Conservation (phyloP, 805 yeast genomes). For the Kuraishia piskuri region DNA sequence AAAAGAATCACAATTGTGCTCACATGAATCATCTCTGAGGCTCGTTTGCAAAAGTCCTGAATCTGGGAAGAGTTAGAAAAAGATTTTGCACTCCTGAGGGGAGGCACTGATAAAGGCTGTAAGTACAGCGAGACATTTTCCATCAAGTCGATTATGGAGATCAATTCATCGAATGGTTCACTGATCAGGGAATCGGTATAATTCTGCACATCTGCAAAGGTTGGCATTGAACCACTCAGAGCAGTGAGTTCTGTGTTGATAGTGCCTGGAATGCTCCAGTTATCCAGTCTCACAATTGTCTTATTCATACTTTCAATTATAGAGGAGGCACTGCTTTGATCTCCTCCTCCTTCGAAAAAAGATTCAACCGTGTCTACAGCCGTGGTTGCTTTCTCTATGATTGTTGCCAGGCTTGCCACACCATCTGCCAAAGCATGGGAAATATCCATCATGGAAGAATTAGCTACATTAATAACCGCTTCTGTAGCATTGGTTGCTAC, state of each 20-base stretch:
- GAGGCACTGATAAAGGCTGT: slow-evolving; percentile 31
- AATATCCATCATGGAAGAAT: slow-evolving; percentile 44
- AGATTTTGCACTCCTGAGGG: slow-evolving; percentile 20
- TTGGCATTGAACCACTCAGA: slow-evolving; percentile 48
- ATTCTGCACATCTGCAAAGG: slow-evolving; percentile 55
- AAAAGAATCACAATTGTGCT: slow-evolving; percentile 30
- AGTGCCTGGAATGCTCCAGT: slow-evolving; percentile 56
- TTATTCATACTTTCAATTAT: slow-evolving; percentile 42
- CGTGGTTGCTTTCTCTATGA: slow-evolving; percentile 46
- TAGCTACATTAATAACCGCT: slow-evolving; percentile 48
- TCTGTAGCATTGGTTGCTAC: slow-evolving; percentile 71
- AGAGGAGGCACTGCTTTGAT: slow-evolving; percentile 20
- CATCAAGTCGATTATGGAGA: slow-evolving; percentile 24
- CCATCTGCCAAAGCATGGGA: slow-evolving; percentile 61
- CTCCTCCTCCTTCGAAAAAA: slow-evolving; percentile 43
- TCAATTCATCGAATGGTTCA: slow-evolving; percentile 49
- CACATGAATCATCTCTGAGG: slow-evolving; percentile 23
- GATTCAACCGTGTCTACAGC: slow-evolving; percentile 44
- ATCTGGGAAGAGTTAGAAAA: slow-evolving; percentile 34
- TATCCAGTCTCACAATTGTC: slow-evolving; percentile 44
- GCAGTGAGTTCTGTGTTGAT: slow-evolving; percentile 49
- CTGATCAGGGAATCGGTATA: slow-evolving; percentile 45
- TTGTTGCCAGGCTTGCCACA: slow-evolving; percentile 45
- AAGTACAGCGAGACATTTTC: slow-evolving; percentile 13
- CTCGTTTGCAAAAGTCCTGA: slow-evolving; percentile 25